phyloP scores from a whole-genome alignment of 257 asterid species.

The Hygrophila difformis region DNA sequence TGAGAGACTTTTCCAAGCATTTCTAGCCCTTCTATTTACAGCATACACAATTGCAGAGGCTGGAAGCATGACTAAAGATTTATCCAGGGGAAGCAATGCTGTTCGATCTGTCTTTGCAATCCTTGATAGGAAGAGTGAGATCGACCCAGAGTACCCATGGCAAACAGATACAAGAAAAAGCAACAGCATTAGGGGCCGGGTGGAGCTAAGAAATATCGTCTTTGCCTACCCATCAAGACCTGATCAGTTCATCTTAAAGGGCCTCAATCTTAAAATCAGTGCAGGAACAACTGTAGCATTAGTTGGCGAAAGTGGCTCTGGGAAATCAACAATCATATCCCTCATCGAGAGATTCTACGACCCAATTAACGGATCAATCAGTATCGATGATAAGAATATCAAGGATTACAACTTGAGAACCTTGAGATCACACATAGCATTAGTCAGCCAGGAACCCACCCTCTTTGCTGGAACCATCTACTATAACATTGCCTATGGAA shows the following conservation, averaged over 20 bases:
- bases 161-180: slow-evolving; percentile 22
- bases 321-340: slow-evolving; percentile 56
- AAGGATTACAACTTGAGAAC: slow-evolving; percentile 41
- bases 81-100: slow-evolving; percentile 68
- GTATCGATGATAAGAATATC: slow-evolving; percentile 49
- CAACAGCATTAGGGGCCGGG: slow-evolving; percentile 35
- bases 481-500: slow-evolving; percentile 64
- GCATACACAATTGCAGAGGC: slow-evolving; percentile 88
- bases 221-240: slow-evolving; percentile 67
- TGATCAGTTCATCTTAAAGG: slow-evolving; percentile 46
- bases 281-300: slow-evolving; percentile 61
- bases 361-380: slow-evolving; percentile 44
- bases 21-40: slow-evolving; percentile 65
- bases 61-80: slow-evolving; percentile 86
- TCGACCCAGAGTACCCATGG: slow-evolving; percentile 38
- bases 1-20: slow-evolving; percentile 65
- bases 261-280: slow-evolving; percentile 41
- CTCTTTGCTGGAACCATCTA: slow-evolving; percentile 59
- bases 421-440: slow-evolving; percentile 49
- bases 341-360: slow-evolving; percentile 65
- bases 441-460: slow-evolving; percentile 76
- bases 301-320: slow-evolving; percentile 69
- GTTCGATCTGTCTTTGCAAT: slow-evolving; percentile 70
- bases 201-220: slow-evolving; percentile 51
- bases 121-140: slow-evolving; percentile 51